Percentiles rank a stretch among this genome's conserved stretches.
These are phyloP conservation scores for Tolypocladium tropicale DNA, from an alignment of 2,329 filamentous ascomycete genomes.

Conservation along the genomic window DNA sequence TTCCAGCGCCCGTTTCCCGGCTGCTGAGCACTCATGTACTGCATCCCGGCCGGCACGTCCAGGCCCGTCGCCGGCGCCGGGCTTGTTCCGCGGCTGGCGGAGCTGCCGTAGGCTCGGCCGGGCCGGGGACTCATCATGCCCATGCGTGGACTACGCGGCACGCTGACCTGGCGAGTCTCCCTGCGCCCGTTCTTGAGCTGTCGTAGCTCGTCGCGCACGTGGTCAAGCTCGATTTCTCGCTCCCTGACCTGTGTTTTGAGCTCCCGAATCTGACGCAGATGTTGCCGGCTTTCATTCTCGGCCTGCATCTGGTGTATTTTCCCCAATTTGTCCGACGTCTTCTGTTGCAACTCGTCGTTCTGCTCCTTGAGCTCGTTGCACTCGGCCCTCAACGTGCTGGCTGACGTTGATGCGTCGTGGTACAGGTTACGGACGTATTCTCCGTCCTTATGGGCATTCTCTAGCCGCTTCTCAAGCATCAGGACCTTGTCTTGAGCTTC, in stretches of 20 bases:
- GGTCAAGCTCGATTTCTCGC: slow-evolving; percentile 39
- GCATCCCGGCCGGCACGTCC: slow-evolving; percentile 24
- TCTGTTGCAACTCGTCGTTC: slow-evolving; percentile 28
- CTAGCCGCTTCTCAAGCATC: slow-evolving; percentile 28
- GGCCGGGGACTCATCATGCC: slow-evolving; percentile 41
- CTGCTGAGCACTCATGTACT: slow-evolving; percentile 25
- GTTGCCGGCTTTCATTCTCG: slow-evolving; percentile 20
- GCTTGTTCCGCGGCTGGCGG: slow-evolving; percentile 39
- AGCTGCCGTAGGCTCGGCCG: slow-evolving; percentile 21
- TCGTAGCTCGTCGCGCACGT: slow-evolving; percentile 37
- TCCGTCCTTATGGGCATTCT: slow-evolving; percentile 34
- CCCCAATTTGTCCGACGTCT: slow-evolving; percentile 33
- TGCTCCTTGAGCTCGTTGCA: slow-evolving; percentile 33
- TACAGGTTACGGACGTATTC: slow-evolving; percentile 50
- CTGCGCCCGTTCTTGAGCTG: slow-evolving; percentile 37
- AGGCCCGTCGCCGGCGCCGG: slow-evolving; percentile 27
- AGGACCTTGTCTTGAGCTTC: slow-evolving; percentile 25
- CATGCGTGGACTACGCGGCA: slow-evolving; percentile 46
- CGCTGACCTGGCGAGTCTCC: slow-evolving; percentile 45
- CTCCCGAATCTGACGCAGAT: slow-evolving; percentile 28
- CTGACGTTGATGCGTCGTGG: slow-evolving; percentile 43
- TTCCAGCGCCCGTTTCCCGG: slow-evolving; percentile 30
- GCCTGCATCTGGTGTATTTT: slow-evolving; percentile 37
- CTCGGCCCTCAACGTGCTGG: slow-evolving; percentile 32
- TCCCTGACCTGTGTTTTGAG: slow-evolving; percentile 34